phyloP scores from a whole-genome alignment of 208 protist species.

The Trypanosoma platydactyli region DNA sequence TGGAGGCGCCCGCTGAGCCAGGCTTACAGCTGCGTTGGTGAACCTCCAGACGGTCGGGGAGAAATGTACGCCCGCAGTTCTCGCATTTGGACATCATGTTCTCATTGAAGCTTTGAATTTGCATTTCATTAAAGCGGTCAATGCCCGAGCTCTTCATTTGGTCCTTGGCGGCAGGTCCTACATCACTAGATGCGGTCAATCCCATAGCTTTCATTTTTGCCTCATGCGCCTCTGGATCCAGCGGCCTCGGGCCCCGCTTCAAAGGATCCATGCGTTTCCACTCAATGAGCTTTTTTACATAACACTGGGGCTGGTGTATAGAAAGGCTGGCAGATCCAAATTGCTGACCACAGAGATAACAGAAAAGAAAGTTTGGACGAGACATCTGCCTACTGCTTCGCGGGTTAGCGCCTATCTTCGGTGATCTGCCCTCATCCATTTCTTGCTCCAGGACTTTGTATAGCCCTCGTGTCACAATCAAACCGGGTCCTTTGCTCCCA shows the following conservation, averaged over 20 bases:
- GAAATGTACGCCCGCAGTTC: slow-evolving; percentile 90
- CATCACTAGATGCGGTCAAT: slow-evolving; percentile 8
- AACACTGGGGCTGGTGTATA: slow-evolving; percentile 93
- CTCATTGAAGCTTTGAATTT: slow-evolving; percentile 77
- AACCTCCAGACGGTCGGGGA: slow-evolving; percentile 87
- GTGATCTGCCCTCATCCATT: slow-evolving; percentile 19
- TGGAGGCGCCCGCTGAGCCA: slow-evolving; percentile 36
- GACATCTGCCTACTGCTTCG: slow-evolving; percentile 19
- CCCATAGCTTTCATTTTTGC: slow-evolving; percentile 37
- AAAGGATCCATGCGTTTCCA: slow-evolving; percentile 80
- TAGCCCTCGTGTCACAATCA: slow-evolving; percentile 73
- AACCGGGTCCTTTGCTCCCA: slow-evolving; percentile 17
- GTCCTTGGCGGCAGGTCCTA: not conserved
- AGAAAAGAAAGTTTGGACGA: slow-evolving; percentile 80
- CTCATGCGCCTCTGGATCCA: slow-evolving; percentile 62
- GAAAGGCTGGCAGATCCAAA: slow-evolving; percentile 82
- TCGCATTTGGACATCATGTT: slow-evolving; percentile 72
- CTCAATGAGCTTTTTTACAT: slow-evolving; percentile 87
- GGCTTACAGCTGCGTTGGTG: slow-evolving; percentile 89
- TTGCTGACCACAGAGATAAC: slow-evolving; percentile 90
- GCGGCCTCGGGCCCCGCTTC: slow-evolving; percentile 73
- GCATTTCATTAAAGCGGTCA: slow-evolving; percentile 78
- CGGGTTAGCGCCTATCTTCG: slow-evolving; percentile 2
- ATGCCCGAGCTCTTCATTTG: slow-evolving; percentile 33
- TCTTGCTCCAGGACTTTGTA: slow-evolving; percentile 74